phyloP scores from a whole-genome alignment of 495 filamentous ascomycete genomes.

The Lindgomyces ingoldianus region DNA sequence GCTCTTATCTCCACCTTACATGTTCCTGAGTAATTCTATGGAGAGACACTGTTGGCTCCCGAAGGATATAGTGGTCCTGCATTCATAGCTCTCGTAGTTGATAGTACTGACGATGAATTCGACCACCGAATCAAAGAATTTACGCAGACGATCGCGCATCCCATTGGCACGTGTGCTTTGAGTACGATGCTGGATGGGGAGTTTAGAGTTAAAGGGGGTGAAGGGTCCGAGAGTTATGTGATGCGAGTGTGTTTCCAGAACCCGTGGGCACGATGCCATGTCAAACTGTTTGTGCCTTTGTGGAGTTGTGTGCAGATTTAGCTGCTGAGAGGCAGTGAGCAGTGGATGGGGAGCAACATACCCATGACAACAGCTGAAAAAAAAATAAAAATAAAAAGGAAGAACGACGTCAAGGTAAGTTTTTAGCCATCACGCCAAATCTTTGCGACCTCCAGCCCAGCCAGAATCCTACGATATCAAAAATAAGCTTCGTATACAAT shows the following conservation, averaged over 20 bases:
- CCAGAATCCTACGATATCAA: too few relatives aligned
- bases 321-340: conserved; percentile 3
- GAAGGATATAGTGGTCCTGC: neutral
- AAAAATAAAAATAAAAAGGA: too few relatives aligned
- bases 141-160: conserved; percentile 34
- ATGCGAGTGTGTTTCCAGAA: conserved; percentile 29
- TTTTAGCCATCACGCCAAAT: too few relatives aligned
- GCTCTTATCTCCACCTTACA: neutral
- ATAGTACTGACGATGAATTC: conserved; percentile 17
- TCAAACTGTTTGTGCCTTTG: conserved; percentile 18
- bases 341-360: too few relatives aligned
- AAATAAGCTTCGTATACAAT: too few relatives aligned
- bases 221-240: conserved; percentile 19
- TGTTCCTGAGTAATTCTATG: neutral
- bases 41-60: conserved; percentile 11
- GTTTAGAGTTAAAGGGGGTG: conserved; percentile 23
- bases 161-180: conserved; percentile 58
- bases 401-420: too few relatives aligned
- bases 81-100: neutral
- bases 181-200: conserved; percentile 40
- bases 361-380: too few relatives aligned
- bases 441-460: too few relatives aligned
- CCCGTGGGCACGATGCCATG: conserved; percentile 20
- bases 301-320: conserved; percentile 15
- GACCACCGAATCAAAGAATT: conserved; percentile 4